Evolutionary conservation across 345 rosid species (phyloP).

Genomic region (Heritiera fomes): DNA sequence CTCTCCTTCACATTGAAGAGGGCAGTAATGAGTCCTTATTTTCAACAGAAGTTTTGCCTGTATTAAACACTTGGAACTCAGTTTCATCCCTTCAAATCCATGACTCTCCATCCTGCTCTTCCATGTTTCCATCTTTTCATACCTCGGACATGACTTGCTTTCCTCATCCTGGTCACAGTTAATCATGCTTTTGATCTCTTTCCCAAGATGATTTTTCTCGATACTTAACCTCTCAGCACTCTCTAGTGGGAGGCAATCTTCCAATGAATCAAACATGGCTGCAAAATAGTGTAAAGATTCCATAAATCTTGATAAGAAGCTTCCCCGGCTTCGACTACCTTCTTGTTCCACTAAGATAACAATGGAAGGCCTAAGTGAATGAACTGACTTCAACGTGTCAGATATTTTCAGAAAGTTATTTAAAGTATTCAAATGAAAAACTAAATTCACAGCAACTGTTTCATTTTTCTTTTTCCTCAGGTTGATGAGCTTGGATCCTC

Average conservation of each 20-base stretch:
- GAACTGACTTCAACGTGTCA: constrained; percentile 42
- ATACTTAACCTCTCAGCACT: constrained; percentile 54
- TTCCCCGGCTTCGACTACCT: constrained; percentile 43
- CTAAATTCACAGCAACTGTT: constrained; percentile 57
- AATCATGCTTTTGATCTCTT: constrained; percentile 53
- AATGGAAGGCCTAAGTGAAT: constrained; percentile 49
- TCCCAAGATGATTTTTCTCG: constrained; percentile 65
- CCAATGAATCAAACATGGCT: constrained; percentile 73
- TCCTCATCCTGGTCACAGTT: constrained; percentile 35
- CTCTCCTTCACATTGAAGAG: constrained; percentile 52
- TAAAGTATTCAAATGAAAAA: constrained; percentile 49
- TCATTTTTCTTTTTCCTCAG: constrained; percentile 51
- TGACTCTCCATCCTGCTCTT: constrained; percentile 62
- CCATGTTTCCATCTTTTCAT: constrained; percentile 62
- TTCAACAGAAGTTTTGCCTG: constrained; percentile 68
- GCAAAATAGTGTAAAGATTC: constrained; percentile 64
- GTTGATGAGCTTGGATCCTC: constrained; percentile 36
- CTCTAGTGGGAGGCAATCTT: constrained; percentile 57
- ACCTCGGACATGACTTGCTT: constrained; percentile 16
- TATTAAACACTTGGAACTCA: constrained; percentile 59
- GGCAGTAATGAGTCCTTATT: constrained; percentile 47
- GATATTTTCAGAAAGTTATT: constrained; percentile 34
- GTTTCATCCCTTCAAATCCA: constrained; percentile 49
- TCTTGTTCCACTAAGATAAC: constrained; percentile 61
- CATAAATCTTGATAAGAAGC: constrained; percentile 61